Base-by-base conservation (phyloP, 768 basidiomycete genomes). In the Cyclocybe cylindracea region DNA sequence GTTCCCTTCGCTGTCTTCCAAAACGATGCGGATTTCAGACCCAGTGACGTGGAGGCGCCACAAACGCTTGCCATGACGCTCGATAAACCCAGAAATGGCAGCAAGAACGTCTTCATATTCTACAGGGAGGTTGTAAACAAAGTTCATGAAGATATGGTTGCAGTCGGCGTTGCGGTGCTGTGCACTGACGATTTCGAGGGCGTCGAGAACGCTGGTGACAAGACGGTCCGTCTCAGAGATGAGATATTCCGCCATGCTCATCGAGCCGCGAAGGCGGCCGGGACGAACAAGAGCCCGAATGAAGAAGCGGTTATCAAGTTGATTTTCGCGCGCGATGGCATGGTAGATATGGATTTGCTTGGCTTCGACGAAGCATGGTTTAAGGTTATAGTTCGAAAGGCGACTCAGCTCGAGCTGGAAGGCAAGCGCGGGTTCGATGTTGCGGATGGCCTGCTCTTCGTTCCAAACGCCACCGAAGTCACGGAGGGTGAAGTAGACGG, bases 101-200 rank as follows among this genome's bases (percentile, higher is more conserved):
- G 92, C 90, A 48, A 98, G 84, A 7, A 98, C 95, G 61, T 98
- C 96, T 55, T 98, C 95, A 62, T 98, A 98, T 33, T 87, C 87
- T 55, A 99, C 94, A 29, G 87, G 84, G 40, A 99, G 87, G 66
- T 91, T 93, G 81, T 98, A 98, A 62, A 98, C 86, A 69, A 98
- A 99, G 77, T 98, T 98, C 85, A 98, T 87, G 77, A 94, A 95
- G 68, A 98, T 97, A 68, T 98, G 95, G 70, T 98, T 98, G 76
- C 93, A 94, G 66, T 98, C 96, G 3, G 96, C 91, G 59, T 89
- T 92, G 54, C 95, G 85, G 62, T 95, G 80, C 62, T 93, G 83
- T 7, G 91, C 91, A 60, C 83, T 87, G 65, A 96, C 93, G 48
- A 98, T 89, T 68, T 98, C 96, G 31, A 98, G 81, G 2, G 95